Conservation (phyloP, 169 alveolate species). For the Plasmodium falciparum region DNA sequence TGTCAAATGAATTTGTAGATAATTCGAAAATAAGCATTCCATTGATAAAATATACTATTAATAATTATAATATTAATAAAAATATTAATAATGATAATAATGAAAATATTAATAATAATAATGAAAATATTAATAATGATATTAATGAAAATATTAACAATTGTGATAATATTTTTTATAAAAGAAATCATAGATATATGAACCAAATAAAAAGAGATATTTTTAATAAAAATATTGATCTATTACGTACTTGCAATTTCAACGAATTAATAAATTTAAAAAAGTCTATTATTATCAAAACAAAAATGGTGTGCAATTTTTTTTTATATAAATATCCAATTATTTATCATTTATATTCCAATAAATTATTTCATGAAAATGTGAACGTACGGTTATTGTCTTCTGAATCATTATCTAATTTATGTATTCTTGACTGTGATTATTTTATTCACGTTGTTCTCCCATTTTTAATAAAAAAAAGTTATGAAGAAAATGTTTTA, state of each 20-base stretch:
- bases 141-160: no score
- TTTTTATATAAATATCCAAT: constrained; percentile 66
- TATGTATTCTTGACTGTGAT: constrained; percentile 7
- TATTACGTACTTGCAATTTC: constrained; percentile 60
- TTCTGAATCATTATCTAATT: constrained; percentile 70
- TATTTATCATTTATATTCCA: constrained; percentile 56
- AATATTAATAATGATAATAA: not conserved
- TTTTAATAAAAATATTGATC: constrained; percentile 43
- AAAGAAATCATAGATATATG: constrained; percentile 4
- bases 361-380: constrained; percentile 64
- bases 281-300: constrained; percentile 48
- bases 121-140: no score
- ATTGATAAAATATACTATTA: no score
- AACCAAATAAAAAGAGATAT: constrained; percentile 18
- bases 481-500: constrained; percentile 61
- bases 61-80: not conserved
- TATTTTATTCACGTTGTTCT: constrained; percentile 49
- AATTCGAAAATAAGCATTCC: no score
- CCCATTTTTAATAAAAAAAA: constrained; percentile 73
- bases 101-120: no score
- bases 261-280: constrained; percentile 61
- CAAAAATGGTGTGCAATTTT: constrained; percentile 49
- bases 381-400: constrained; percentile 40
- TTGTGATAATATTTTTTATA: not conserved
- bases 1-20: not conserved